Base-by-base conservation (phyloP, 2,329 filamentous ascomycete genomes). In the Penicillium brasilianum region DNA sequence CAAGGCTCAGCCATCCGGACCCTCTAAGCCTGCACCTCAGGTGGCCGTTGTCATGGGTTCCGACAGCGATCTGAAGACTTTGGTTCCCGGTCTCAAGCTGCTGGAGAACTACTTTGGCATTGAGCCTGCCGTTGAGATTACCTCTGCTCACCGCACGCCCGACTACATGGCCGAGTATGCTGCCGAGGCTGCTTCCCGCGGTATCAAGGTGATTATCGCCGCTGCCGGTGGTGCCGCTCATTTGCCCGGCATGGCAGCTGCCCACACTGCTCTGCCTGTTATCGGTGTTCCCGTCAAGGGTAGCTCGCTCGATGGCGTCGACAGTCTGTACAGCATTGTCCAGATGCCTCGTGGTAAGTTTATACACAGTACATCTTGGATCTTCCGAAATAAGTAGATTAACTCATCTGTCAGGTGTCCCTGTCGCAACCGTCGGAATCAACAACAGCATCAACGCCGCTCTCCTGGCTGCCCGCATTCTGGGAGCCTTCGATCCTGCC, bases 381-480 rank as follows among this genome's bases (percentile, higher is more conserved):
- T 41, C 5, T 1, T 22, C 2, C 1, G 13, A 28, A 11, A 10
- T 11, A 34, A 18, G 14, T 7, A 36, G 57, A 56, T 55, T 70
- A 53, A 71, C 63, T 20, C 77, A 54, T 18, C 20, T 8, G 74
- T 77, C 84, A 69, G 90, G 90, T 13, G 85, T 89, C 53, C 90
- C 90, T 10, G 88, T 89, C 14, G 90, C 90, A 6, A 92, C 90
- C 0, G 89, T 93, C 3, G 90, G 87, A 11, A 92, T 93, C 75
- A 91, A 92, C 76, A 93, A 93, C 78, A 90, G 88, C 25, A 89
- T 89, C 58, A 93, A 93, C 69, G 90, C 90, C 0, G 90, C 87
- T 0, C 80, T 92, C 18, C 78, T 92, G n/a, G 90, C 90, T 0
- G 84, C 89, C 20, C 81, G 89, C 18, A 89, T 92, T 36, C 74